Conservation (phyloP, 495 filamentous ascomycete species). For the Cercophora scortea region DNA sequence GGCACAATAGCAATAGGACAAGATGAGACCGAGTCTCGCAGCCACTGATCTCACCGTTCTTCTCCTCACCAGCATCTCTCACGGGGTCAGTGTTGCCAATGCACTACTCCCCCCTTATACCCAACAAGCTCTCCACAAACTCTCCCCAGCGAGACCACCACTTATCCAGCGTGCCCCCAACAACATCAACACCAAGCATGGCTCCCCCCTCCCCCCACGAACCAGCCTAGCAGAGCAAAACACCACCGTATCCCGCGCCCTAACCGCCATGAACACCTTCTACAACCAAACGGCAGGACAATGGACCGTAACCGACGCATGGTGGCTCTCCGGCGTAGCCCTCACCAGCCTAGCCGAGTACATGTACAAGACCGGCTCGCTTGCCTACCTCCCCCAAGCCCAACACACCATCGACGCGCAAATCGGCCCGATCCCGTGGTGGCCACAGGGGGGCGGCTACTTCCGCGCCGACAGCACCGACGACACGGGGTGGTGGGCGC, state of each 20-base stretch:
- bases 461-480: constrained; percentile 55
- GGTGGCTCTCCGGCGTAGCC: constrained; percentile 38
- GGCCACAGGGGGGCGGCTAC: constrained; percentile 30
- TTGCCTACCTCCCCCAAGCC: constrained; percentile 24
- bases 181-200: too few species aligned
- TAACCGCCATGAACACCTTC: constrained; percentile 32
- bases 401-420: constrained; percentile 25
- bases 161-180: too few species aligned
- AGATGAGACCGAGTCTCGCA: background rate
- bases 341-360: constrained; percentile 30
- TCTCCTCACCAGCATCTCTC: background rate
- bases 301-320: constrained; percentile 25
- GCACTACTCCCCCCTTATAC: too few species aligned
- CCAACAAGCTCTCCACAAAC: too few species aligned
- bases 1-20: background rate
- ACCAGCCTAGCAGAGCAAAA: too few species aligned
- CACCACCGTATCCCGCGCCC: constrained; percentile 8
- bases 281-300: constrained; percentile 25
- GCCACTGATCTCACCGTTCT: background rate
- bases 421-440: constrained; percentile 24
- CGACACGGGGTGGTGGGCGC: constrained; percentile 63
- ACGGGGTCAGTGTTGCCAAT: background rate
- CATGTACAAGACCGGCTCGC: constrained; percentile 24
- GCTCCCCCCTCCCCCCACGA: too few species aligned
- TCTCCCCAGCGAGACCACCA: too few species aligned